Evolutionary conservation across 169 alveolate species (phyloP), one percentile per base, ranked within the genome.

Genomic region (Cyclospora cayetanensis): DNA sequence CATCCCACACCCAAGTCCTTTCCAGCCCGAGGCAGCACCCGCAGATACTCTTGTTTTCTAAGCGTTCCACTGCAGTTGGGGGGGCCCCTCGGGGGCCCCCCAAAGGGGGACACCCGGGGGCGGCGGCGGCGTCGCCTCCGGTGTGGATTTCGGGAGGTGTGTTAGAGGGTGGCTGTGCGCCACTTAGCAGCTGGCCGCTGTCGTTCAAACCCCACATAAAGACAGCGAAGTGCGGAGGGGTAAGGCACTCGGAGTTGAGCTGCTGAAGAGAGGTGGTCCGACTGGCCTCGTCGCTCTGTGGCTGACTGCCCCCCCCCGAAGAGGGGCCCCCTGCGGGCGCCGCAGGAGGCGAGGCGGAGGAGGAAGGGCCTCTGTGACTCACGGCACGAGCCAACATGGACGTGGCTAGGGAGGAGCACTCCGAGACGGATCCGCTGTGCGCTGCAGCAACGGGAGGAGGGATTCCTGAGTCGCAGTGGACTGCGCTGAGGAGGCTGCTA

Each of bases 161-260:
- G 11, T 35, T 18, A 20, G 60, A 11, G 9, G 25, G 9, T 50
- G 25, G 25, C 60, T 50, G 9, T 2, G 79, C 72, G 42, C 0
- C 43, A 1, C 46, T 11, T 22, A 77, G 88, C 68, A 77, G 68
- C 88, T 77, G 88, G 15, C 88, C 88, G 43, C 53, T 31, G 70
- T 77, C 88, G 70, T 77, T 77, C 70, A 77, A 43, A 4, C 88
- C 88, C 88, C 88, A 77, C 66, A 77, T 1, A 35, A 29, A 77
- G 34, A 77, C 50, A 34, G n/a, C 27, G 50, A 77, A 77, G 46
- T 77, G 72, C n/a, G n/a, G n/a, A n/a, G n/a, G n/a, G n/a, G n/a
- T n/a, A n/a, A n/a, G n/a, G n/a, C n/a, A n/a, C n/a, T n/a, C n/a
- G n/a, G n/a, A n/a, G n/a, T n/a, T n/a, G n/a, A n/a, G n/a, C n/a